Evolutionary conservation across 805 yeast species (phyloP).

Genomic region (Nakazawaea holstii): DNA sequence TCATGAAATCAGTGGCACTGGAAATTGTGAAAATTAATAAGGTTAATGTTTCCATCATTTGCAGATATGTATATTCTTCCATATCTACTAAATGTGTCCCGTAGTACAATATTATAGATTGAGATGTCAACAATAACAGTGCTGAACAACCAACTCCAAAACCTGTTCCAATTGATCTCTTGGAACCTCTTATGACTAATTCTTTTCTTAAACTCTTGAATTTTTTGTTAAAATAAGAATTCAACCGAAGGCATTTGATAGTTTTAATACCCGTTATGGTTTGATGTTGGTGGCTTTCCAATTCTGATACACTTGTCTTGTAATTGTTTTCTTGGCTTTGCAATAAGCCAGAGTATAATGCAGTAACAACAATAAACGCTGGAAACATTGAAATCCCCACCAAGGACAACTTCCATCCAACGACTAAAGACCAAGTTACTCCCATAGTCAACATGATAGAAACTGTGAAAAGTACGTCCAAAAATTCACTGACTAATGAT

Average conservation of each 20-base stretch:
- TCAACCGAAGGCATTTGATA: constrained; percentile 51
- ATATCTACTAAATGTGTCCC: constrained; percentile 69
- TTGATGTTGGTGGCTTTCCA: constrained; percentile 51
- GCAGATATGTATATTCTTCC: constrained; percentile 48
- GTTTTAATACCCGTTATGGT: constrained; percentile 56
- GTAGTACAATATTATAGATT: constrained; percentile 70
- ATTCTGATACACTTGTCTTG: constrained; percentile 45
- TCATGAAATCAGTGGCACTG: constrained; percentile 52
- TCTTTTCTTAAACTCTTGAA: constrained; percentile 26
- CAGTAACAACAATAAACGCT: constrained; percentile 45
- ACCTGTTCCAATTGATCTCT: constrained; percentile 59
- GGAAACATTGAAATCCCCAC: constrained; percentile 80
- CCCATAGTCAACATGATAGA: constrained; percentile 54
- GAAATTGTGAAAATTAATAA: constrained; percentile 69
- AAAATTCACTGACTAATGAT: constrained; percentile 53
- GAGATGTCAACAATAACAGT: constrained; percentile 52
- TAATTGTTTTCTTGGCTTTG: constrained; percentile 55
- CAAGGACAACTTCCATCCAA: constrained; percentile 84
- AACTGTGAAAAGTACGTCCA: constrained; percentile 50
- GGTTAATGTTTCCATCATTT: constrained; percentile 64
- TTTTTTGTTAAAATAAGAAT: constrained; percentile 36
- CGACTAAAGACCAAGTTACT: constrained; percentile 65
- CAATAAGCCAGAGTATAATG: constrained; percentile 44
- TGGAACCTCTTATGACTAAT: constrained; percentile 35
- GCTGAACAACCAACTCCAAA: constrained; percentile 57